Percentiles rank a stretch among this genome's conserved stretches.
phyloP scores from a whole-genome alignment of 2,329 filamentous ascomycete species.

The Septoria petroselini region DNA sequence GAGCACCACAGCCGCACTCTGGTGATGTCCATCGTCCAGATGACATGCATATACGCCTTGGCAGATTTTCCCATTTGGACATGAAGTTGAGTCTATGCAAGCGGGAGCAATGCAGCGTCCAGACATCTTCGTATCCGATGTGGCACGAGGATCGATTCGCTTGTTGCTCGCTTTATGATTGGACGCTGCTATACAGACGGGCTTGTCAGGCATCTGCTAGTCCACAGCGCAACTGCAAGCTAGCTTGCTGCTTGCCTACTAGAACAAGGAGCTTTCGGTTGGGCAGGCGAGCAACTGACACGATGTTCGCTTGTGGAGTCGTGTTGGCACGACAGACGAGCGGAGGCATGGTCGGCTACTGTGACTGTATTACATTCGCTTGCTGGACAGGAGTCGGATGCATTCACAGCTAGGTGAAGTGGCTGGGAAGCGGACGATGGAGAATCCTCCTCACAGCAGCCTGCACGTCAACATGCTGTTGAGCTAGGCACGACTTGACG shows the following conservation, averaged over 20 bases:
- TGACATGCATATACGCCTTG: slow-evolving; percentile 2
- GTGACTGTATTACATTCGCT: too few species aligned
- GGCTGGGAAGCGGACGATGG: too few species aligned
- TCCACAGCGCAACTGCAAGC: not conserved
- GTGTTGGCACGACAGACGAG: not conserved
- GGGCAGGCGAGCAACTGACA: not conserved
- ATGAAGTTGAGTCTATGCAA: not conserved
- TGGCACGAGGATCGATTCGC: not conserved
- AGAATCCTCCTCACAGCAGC: too few species aligned
- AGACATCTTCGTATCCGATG: not conserved
- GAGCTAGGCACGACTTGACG: too few species aligned
- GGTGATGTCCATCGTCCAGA: not conserved
- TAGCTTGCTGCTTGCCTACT: not conserved
- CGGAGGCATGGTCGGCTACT: too few species aligned
- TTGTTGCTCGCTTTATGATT: not conserved
- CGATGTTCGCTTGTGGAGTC: too few species aligned
- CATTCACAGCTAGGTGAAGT: too few species aligned
- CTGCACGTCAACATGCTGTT: too few species aligned
- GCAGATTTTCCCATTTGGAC: slow-evolving; percentile 1
- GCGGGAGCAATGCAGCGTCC: not conserved
- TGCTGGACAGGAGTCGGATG: too few species aligned
- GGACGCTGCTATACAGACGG: not conserved
- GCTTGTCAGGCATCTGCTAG: not conserved
- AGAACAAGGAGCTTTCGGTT: not conserved
- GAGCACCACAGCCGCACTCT: not conserved